Evolutionary conservation across 148 eudicot species (phyloP), one percentile per base, ranked within the genome.

Genomic region (Chenopodium suecicum): DNA sequence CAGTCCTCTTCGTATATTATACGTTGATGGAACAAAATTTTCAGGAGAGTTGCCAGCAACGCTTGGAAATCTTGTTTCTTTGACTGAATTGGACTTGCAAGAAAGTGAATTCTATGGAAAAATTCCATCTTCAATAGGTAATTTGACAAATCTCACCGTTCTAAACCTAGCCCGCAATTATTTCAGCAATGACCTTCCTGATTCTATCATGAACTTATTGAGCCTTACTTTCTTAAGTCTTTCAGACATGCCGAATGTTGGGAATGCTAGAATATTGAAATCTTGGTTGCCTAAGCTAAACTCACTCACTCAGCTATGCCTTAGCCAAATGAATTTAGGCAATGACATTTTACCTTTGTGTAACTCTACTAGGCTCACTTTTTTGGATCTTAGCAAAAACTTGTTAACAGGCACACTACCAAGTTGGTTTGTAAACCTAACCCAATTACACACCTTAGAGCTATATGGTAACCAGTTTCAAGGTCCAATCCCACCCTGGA

Each of bases 1-100:
- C 0, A 78, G 74, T 56, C 73, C 77, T 8, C 81, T 88, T 7
- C 4, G 52, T 60, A 3, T 0, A 0, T 12, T 88, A 29, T 1
- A 34, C 37, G 0, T 0, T 67, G 83, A 0, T 2, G 0, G 0
- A 2, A 87, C 89, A 13, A 6, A 13, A 11, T 77, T 87, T 20
- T 80, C 75, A 0, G 88, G 86, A 37, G 22, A 44, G 32, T 16
- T 87, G 16, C 89, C 88, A 4, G 12, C 41, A 73, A 78, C 84
- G 19, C 52, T 85, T 52, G 88, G 84, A 12, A 78, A 81, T 31
- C 76, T 34, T 80, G 23, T 50, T 0, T 12, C 0, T 8, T 70
- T 80, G 25, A 41, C 9, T 22, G 9, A 0, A 0, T 31, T 80
- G 14, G 11, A 10, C 7, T 4, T 84, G 0, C 1, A 1, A 1